Evolutionary conservation across 163 green algal genomes (phyloP), one percentile per base, ranked within the genome.

Genomic region (Trebouxia gelatinosa): DNA sequence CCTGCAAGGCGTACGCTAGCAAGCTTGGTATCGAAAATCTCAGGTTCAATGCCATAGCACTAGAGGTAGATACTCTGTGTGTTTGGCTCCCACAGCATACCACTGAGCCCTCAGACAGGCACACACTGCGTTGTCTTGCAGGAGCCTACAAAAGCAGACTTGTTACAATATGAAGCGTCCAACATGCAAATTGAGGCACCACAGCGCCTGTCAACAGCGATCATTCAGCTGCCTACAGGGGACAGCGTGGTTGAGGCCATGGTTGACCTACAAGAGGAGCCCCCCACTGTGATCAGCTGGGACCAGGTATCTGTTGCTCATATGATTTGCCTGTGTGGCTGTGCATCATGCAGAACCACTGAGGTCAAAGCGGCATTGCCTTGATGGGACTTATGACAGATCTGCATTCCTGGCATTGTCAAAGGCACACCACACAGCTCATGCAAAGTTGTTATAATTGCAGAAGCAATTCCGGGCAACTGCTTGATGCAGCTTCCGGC

Each of bases 71-170:
- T n/a, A n/a, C n/a, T n/a, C n/a, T n/a, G n/a, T n/a, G 6, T 50
- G 7, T 65, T 65, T 13, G 26, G 7, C 7, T 9, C 32, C 71
- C 31, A 28, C 5, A 28, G n/a, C 34, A 13, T 11, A 13, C 50
- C 7, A 5, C 9, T 70, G 50, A 3, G 29, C 50, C 35, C 31
- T 23, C 7, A 3, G 23, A 5, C 35, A n/a, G 48, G 48, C 16
- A n/a, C 19, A n/a, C 16, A 58, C 16, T n/a, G 31, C 9, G 32
- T 26, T 70, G 38, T 43, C 34, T 5, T 76, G 57, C 83, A 92
- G 87, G 89, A 93, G 80, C 89, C 89, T 0, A 54, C 81, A 6
- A 93, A 93, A 81, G 48, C 80, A 39, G 80, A 81, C 11, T 65
- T 89, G 51, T 79, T 93, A 31, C 70, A 66, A 5, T 91, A 82